phyloP scores from a whole-genome alignment of 495 filamentous ascomycete species.

The Chaetomium tenue region DNA sequence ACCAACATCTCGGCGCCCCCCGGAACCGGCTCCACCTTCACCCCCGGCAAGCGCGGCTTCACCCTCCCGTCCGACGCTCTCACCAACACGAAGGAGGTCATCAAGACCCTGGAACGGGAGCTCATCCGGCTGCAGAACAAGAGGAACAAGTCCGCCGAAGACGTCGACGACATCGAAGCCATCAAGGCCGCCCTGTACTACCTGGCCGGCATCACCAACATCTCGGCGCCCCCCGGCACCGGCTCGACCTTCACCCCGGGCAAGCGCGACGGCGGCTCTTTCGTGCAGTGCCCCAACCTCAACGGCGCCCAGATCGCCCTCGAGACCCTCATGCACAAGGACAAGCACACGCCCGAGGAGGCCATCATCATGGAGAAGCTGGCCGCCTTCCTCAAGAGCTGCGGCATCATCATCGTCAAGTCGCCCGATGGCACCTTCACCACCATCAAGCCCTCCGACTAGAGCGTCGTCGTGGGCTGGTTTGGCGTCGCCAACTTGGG shows the following conservation, averaged over 20 bases:
- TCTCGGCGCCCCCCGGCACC: constrained; percentile 31
- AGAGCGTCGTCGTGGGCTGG: constrained; percentile 17
- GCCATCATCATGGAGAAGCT: constrained; percentile 30
- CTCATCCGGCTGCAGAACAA: constrained; percentile 35
- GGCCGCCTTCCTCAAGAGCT: constrained; percentile 39
- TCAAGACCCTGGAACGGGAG: constrained; percentile 30
- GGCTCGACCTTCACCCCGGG: constrained; percentile 32
- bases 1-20: constrained; percentile 30
- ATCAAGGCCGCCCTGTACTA: constrained; percentile 30
- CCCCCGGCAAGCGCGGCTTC: constrained; percentile 29
- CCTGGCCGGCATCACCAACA: constrained; percentile 30
- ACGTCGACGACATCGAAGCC: constrained; percentile 28
- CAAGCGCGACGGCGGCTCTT: constrained; percentile 26
- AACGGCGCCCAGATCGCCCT: constrained; percentile 27
- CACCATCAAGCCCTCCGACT: constrained; percentile 37
- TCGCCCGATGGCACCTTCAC: constrained; percentile 40
- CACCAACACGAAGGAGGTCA: constrained; percentile 31
- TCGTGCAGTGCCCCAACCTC: constrained; percentile 25
- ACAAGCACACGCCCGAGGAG: constrained; percentile 31
- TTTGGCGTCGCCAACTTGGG: constrained; percentile 29
- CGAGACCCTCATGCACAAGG: constrained; percentile 27
- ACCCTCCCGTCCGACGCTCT: constrained; percentile 23
- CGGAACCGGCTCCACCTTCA: constrained; percentile 30
- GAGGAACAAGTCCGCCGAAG: constrained; percentile 28
- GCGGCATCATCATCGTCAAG: constrained; percentile 41